Evolutionary conservation across 2,329 filamentous ascomycete species (phyloP).

Genomic region (Hysterium pulicare): DNA sequence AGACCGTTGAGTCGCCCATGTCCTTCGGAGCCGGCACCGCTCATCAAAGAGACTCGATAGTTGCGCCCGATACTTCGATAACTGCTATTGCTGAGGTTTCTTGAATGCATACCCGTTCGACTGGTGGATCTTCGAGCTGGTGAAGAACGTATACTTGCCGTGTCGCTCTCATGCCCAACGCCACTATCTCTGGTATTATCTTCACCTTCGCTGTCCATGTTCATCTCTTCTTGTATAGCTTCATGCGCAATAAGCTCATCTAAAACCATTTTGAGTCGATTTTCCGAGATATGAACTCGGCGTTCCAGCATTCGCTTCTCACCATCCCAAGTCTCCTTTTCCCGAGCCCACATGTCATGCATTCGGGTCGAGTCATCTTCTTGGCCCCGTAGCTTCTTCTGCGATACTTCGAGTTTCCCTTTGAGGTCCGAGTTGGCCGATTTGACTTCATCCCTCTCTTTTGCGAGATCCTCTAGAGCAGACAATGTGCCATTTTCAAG

Average conservation of each 20-base stretch:
- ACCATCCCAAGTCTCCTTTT: constrained; percentile 80
- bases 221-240: constrained; percentile 37
- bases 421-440: constrained; percentile 69
- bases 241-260: constrained; percentile 79
- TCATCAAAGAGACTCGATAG: constrained; percentile 70
- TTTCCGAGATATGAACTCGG: constrained; percentile 86
- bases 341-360: constrained; percentile 76
- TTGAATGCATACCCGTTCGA: constrained; percentile 54
- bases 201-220: constrained; percentile 58
- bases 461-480: constrained; percentile 76
- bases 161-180: constrained; percentile 59
- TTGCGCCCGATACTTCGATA: constrained; percentile 51
- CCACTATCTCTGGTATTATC: constrained; percentile 59
- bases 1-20: constrained; percentile 60
- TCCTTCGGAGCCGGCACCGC: constrained; percentile 52
- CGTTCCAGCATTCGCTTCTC: constrained; percentile 80
- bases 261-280: constrained; percentile 74
- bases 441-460: constrained; percentile 81
- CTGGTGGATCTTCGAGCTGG: constrained; percentile 46
- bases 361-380: constrained; percentile 80
- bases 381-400: constrained; percentile 73
- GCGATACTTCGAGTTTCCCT: constrained; percentile 70
- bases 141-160: constrained; percentile 66
- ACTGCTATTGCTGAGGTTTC: constrained; percentile 52
- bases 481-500: constrained; percentile 86